Evolutionary conservation across 441 rosid genomes (phyloP).

Genomic region (Caryocar brasiliense): DNA sequence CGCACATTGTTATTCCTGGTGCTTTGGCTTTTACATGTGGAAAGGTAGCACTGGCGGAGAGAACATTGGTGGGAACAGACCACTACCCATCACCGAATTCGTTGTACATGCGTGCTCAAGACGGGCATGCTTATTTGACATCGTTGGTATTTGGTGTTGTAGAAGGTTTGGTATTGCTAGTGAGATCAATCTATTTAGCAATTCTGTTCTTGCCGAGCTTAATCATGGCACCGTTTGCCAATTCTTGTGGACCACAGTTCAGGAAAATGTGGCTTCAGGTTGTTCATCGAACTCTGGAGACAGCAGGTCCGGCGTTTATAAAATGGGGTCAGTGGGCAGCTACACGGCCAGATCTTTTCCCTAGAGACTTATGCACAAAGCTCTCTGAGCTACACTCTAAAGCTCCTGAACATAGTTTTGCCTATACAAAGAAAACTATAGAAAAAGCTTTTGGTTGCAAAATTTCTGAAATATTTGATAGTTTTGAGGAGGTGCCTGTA

Average conservation of each 20-base stretch:
- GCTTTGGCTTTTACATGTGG: constrained; percentile 51
- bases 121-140: constrained; percentile 61
- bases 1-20: constrained; percentile 58
- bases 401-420: constrained; percentile 92
- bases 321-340: constrained; percentile 99
- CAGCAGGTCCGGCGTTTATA: constrained; percentile 96
- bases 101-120: constrained; percentile 61
- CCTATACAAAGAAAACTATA: constrained; percentile 72
- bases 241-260: constrained; percentile 51
- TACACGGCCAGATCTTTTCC: constrained; percentile 94
- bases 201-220: constrained; percentile 77
- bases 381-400: constrained; percentile 87
- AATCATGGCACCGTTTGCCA: constrained; percentile 75
- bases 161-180: constrained; percentile 58
- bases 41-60: constrained; percentile 59
- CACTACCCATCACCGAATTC: constrained; percentile 43
- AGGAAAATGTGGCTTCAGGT: constrained; percentile 73
- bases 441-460: constrained; percentile 93
- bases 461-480: constrained; percentile 77
- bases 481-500: constrained; percentile 84
- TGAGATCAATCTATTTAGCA: constrained; percentile 67
- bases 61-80: constrained; percentile 31
- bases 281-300: constrained; percentile 71
- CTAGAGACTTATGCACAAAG: constrained; percentile 78
- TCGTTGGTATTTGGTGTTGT: constrained; percentile 37